Percentiles rank a stretch among this genome's conserved stretches.
Evolutionary conservation across 305 asterid species (phyloP).

Genomic region (Andrographis paniculata): DNA sequence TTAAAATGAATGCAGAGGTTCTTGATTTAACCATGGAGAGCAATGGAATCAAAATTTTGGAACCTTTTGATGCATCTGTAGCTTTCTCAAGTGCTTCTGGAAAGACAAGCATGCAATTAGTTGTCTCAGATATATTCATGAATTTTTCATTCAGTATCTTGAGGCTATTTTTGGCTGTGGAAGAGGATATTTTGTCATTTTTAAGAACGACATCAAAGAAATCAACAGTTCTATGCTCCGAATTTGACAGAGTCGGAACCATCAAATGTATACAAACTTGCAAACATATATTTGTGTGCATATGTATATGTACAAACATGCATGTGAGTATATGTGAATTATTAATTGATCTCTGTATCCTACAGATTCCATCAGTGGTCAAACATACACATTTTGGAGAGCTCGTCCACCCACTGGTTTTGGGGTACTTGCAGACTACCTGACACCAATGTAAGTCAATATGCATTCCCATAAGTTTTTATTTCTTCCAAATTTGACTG

Average conservation of each 20-base stretch:
- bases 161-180: constrained; percentile 82
- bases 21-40: constrained; percentile 92
- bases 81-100: constrained; percentile 60
- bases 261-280: constrained; percentile 34
- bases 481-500: constrained; percentile 3
- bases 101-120: constrained; percentile 60
- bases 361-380: constrained; percentile 45
- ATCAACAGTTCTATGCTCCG: constrained; percentile 74
- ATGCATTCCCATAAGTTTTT: constrained; percentile 15
- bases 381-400: constrained; percentile 82
- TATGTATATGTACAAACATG: neutral
- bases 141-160: constrained; percentile 89
- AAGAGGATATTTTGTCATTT: constrained; percentile 86
- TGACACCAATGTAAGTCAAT: constrained; percentile 80
- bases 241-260: constrained; percentile 82
- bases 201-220: constrained; percentile 79
- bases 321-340: constrained; percentile 5
- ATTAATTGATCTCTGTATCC: constrained; percentile 12
- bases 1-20: constrained; percentile 63
- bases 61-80: constrained; percentile 82
- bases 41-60: constrained; percentile 89
- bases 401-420: constrained; percentile 95
- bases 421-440: constrained; percentile 86
- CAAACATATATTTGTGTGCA: neutral
- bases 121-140: constrained; percentile 80